These are phyloP conservation scores for Paraurostyla sp. DNA, from an alignment of 73 alveolate species.

Conservation along the genomic window DNA sequence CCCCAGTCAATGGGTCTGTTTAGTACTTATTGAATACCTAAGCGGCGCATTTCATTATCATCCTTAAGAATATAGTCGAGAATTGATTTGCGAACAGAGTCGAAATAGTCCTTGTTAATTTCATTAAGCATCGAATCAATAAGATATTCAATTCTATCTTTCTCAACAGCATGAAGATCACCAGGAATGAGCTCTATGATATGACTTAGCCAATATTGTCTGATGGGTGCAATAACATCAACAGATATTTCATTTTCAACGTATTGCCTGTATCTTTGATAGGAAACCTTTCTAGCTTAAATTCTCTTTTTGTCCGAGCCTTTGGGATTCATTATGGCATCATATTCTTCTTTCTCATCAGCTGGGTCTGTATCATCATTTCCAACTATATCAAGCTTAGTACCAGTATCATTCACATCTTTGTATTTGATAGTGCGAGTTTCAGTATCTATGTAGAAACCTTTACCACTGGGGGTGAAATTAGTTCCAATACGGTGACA, in stretches of 20 bases:
- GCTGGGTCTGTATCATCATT: conserved; percentile 86
- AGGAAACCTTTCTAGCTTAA: conserved; percentile 83
- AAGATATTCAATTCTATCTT: conserved; percentile 78
- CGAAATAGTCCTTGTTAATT: conserved; percentile 88
- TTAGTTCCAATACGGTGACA: conserved; percentile 91
- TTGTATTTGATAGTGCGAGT: conserved; percentile 84
- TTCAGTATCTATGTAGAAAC: conserved; percentile 88
- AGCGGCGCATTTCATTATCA: conserved; percentile 85
- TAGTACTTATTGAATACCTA: conserved; percentile 87
- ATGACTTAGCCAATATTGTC: conserved; percentile 91
- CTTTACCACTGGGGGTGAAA: conserved; percentile 85
- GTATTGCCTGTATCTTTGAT: conserved; percentile 86
- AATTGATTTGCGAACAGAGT: conserved; percentile 84
- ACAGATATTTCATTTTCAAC: conserved; percentile 92
- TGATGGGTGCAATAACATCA: conserved; percentile 94
- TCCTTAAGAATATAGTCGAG: conserved; percentile 91
- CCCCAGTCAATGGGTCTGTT: conserved; percentile 93
- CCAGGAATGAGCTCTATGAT: conserved; percentile 92
- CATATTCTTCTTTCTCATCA: conserved; percentile 82
- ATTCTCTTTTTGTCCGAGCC: conserved; percentile 69
- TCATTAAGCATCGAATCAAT: conserved; percentile 92
- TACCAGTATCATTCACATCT: conserved; percentile 78
- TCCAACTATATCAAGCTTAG: conserved; percentile 83
- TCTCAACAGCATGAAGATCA: conserved; percentile 84
- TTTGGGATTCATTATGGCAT: conserved; percentile 69